These are phyloP conservation scores for Fistulifera solaris DNA, from an alignment of 108 stramenopile genomes.

Conservation along the genomic window DNA sequence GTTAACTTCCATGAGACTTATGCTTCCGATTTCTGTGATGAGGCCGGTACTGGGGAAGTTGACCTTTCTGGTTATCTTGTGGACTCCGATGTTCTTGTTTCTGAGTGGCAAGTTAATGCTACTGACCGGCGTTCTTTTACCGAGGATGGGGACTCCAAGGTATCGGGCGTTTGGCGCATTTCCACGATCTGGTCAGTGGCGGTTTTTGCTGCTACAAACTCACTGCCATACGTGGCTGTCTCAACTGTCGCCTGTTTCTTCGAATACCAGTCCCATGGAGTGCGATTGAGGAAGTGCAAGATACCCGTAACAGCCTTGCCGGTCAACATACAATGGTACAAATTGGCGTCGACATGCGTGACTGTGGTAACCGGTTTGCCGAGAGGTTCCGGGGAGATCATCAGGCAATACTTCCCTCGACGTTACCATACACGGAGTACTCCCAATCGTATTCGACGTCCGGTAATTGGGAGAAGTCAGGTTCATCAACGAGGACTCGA, in stretches of 20 bases:
- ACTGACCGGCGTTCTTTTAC: too few species aligned
- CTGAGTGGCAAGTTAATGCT: too few species aligned
- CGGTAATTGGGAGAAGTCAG: background rate
- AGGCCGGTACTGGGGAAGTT: too few species aligned
- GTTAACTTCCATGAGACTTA: too few species aligned
- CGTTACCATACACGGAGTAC: background rate
- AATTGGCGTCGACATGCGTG: constrained; percentile 20
- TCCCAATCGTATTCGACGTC: constrained; percentile 5
- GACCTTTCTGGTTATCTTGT: too few species aligned
- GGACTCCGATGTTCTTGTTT: too few species aligned
- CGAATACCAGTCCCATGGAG: constrained; percentile 11
- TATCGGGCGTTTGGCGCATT: too few species aligned
- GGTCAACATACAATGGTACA: constrained; percentile 12
- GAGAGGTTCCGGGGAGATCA: constrained; percentile 4
- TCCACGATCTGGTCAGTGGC: constrained; percentile 13
- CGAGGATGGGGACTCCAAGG: too few species aligned
- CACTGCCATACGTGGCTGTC: constrained; percentile 14
- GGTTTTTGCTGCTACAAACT: constrained; percentile 7
- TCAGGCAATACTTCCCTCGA: background rate
- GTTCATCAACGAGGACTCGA: background rate
- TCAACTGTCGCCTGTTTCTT: constrained; percentile 12
- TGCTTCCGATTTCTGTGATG: too few species aligned
- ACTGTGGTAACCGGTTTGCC: constrained; percentile 8
- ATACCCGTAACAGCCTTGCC: constrained; percentile 17
- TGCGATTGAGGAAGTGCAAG: constrained; percentile 13